A percentile compares a stretch with the other conserved stretches of the same genome.
Evolutionary conservation across 208 protist genomes (phyloP).

Genomic region (Trypanosoma brucei): DNA sequence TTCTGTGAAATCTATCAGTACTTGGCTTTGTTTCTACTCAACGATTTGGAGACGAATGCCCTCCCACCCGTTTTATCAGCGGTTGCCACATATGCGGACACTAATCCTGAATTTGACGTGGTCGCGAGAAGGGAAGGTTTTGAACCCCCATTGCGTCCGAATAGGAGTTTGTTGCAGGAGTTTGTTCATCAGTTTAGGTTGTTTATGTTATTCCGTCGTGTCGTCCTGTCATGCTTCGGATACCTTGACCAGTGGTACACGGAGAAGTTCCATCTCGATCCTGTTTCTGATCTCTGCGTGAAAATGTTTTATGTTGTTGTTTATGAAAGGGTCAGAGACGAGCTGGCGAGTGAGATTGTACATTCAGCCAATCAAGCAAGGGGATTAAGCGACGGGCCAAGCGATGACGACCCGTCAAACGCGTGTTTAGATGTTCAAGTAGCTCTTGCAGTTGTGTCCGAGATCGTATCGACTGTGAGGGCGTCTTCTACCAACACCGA

Average conservation of each 20-base stretch:
- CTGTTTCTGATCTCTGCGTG: constrained; percentile 60
- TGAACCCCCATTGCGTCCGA: neutral
- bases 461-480: constrained; percentile 11
- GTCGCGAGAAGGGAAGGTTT: neutral
- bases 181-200: constrained; percentile 57
- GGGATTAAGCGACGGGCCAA: neutral
- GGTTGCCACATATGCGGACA: too few relatives aligned
- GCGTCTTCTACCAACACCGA: neutral
- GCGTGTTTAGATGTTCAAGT: constrained; percentile 22
- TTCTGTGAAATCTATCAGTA: constrained; percentile 53
- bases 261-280: constrained; percentile 51
- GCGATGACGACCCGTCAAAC: constrained; percentile 3
- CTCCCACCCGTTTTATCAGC: constrained; percentile 32
- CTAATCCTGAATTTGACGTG: too few relatives aligned
- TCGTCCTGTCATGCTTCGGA: constrained; percentile 74
- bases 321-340: constrained; percentile 46
- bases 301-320: constrained; percentile 81
- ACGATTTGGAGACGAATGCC: constrained; percentile 53
- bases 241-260: constrained; percentile 86
- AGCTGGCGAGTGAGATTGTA: constrained; percentile 37
- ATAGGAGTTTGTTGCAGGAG: constrained; percentile 23
- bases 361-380: constrained; percentile 20
- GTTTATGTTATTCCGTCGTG: constrained; percentile 50
- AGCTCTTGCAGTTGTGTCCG: constrained; percentile 4
- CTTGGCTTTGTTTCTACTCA: constrained; percentile 41